Base-by-base conservation (phyloP, 2,329 filamentous ascomycete genomes). In the Cercospora beticola region DNA sequence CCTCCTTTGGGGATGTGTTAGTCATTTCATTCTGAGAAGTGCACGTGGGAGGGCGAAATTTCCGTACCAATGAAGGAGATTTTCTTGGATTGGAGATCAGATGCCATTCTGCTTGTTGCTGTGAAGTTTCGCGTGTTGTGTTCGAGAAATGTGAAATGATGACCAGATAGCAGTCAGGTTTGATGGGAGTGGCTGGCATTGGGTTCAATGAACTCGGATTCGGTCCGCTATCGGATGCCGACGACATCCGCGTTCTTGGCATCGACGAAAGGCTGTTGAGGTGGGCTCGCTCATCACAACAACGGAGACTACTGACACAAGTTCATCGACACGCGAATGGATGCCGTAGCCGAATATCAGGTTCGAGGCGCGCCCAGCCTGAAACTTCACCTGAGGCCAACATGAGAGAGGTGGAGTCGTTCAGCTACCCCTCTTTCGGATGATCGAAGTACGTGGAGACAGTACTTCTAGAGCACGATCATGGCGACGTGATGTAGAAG, bases 41-140 rank as follows among this genome's bases (percentile, higher is more conserved):
- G 30, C 30, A 31, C 2, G 3, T 10, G 9, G 30, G 30, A 31
- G 30, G 30, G 30, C 30, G 9, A 12, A 12, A 9, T 10, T 12
- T 14, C 68, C 68, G n/a, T 67, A 72, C 73, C 73, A 9, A 74
- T 74, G 67, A 74, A 74, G 70, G 73, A 68, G 67, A 74, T 71
- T 21, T 69, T 74, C 68, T 73, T 64, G 4, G 73, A 71, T 18
- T 66, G 60, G 12, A 72, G 66, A 58, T 71, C 70, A 21, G 62
- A 65, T 59, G 54, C 62, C 62, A 65, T 65, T 33, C 9, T 59
- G 30, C 9, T 31, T 21, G 28, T 4, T 59, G 12, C 1, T 59
- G 28, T 59, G 28, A 28, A 3, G 4, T 18, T 4, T 12, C 1
- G 30, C n/a, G 30, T n/a, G 49, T 14, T 7, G 5, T 16, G 14